Conservation (phyloP, 768 basidiomycete species). For the Calvatia gigantea region DNA sequence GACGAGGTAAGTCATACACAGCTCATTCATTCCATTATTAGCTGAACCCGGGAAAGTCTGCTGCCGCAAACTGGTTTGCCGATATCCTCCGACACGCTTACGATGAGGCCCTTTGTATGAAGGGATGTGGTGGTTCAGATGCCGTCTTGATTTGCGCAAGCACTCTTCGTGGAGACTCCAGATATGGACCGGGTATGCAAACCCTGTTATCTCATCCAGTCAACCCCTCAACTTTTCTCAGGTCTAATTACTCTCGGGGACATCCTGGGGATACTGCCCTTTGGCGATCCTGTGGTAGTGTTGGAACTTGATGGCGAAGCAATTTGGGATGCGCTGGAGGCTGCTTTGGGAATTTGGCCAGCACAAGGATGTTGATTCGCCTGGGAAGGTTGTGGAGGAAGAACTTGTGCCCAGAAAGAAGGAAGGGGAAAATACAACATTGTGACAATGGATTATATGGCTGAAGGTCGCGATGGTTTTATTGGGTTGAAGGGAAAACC, state of each 20-base stretch:
- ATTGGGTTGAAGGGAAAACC: slow-evolving; percentile 57
- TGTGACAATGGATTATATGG: slow-evolving; percentile 84
- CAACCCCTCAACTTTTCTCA: slow-evolving; percentile 21
- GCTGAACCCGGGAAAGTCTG: slow-evolving; percentile 40
- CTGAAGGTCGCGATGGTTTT: slow-evolving; percentile 82
- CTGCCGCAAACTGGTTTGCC: slow-evolving; percentile 78
- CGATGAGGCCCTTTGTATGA: slow-evolving; percentile 60
- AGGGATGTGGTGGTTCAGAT: slow-evolving; percentile 65
- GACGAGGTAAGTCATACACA: slow-evolving; percentile 47
- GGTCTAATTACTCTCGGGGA: slow-evolving; percentile 81
- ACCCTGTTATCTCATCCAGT: background rate
- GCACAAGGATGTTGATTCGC: slow-evolving; percentile 78
- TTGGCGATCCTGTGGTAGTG: slow-evolving; percentile 81
- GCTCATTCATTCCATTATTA: background rate
- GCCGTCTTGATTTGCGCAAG: slow-evolving; percentile 82
- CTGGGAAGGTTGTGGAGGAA: slow-evolving; percentile 33
- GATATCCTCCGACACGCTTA: slow-evolving; percentile 84
- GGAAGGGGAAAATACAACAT: slow-evolving; percentile 67
- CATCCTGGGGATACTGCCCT: slow-evolving; percentile 85
- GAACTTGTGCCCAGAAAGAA: slow-evolving; percentile 52
- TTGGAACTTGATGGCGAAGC: slow-evolving; percentile 74
- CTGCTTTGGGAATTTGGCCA: slow-evolving; percentile 72
- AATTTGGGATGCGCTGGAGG: slow-evolving; percentile 79
- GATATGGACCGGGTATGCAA: slow-evolving; percentile 71
- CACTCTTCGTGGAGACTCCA: slow-evolving; percentile 80